A percentile compares a stretch with the other conserved stretches of the same genome.
Evolutionary conservation across 306 rosid genomes (phyloP).

Genomic region (Pueraria montana): DNA sequence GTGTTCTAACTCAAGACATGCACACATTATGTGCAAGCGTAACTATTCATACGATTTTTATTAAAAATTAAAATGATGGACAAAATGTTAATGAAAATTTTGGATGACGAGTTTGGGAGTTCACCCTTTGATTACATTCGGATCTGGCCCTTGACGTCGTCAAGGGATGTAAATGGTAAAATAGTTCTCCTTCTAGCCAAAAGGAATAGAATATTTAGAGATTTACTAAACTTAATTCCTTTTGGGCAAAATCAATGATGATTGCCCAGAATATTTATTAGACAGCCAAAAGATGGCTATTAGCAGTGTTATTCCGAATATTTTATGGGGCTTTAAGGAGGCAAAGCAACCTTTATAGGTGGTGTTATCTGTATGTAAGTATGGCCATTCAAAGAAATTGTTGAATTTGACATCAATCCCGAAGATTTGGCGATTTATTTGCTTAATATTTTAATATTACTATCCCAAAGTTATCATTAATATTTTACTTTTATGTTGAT

Average conservation of each 20-base stretch:
- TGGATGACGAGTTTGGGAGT: not conserved
- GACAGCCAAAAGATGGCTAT: slow-evolving; percentile 42
- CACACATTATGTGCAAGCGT: not conserved
- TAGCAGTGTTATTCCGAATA: slow-evolving; percentile 32
- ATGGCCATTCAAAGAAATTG: slow-evolving; percentile 44
- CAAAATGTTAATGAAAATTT: not conserved
- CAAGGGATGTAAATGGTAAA: not conserved
- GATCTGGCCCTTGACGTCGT: not conserved
- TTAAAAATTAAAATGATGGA: not conserved
- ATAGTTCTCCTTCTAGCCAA: not conserved
- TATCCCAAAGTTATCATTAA: slow-evolving; percentile 20
- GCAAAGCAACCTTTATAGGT: slow-evolving; percentile 31
- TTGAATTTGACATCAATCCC: slow-evolving; percentile 43
- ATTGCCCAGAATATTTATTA: not conserved
- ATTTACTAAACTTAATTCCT: slow-evolving; percentile 2
- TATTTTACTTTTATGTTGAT: slow-evolving; percentile 29
- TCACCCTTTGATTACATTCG: not conserved
- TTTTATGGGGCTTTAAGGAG: slow-evolving; percentile 39
- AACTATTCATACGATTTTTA: not conserved
- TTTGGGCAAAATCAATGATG: slow-evolving; percentile 4
- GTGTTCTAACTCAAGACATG: not conserved
- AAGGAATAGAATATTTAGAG: not conserved
- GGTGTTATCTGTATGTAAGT: slow-evolving; percentile 3
- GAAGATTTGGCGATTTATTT: slow-evolving; percentile 26
- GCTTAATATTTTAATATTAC: slow-evolving; percentile 18